These are phyloP conservation scores for Gossypium sturtianum DNA, from an alignment of 345 rosid species.

Conservation along the genomic window DNA sequence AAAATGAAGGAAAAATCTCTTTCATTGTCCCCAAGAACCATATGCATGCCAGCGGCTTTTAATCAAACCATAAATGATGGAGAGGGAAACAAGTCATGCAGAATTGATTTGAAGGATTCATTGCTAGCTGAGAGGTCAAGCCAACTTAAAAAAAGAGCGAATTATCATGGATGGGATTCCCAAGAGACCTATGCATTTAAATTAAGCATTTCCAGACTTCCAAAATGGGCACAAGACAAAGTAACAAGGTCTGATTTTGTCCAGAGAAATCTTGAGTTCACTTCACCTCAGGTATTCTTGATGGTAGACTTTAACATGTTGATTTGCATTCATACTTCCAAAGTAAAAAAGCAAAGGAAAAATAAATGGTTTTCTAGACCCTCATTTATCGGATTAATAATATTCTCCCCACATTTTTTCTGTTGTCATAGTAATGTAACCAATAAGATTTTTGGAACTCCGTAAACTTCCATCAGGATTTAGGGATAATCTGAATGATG, in stretches of 20 bases:
- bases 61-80: constrained; percentile 26
- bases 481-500: background rate
- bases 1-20: constrained; percentile 37
- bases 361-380: background rate
- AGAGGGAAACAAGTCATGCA: constrained; percentile 32
- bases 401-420: background rate
- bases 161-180: constrained; percentile 27
- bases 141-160: constrained; percentile 13
- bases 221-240: constrained; percentile 81
- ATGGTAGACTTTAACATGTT: constrained; percentile 10
- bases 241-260: constrained; percentile 30
- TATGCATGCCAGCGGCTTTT: constrained; percentile 30
- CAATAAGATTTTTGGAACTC: background rate
- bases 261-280: constrained; percentile 28
- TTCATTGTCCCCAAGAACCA: constrained; percentile 35
- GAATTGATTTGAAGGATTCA: constrained; percentile 22
- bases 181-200: constrained; percentile 54
- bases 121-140: constrained; percentile 20
- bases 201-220: constrained; percentile 76
- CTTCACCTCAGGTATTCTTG: constrained; percentile 46
- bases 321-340: constrained; percentile 13
- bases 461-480: background rate
- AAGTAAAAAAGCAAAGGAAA: background rate
- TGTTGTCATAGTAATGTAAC: background rate
- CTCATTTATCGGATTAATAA: background rate